Base-by-base conservation (phyloP, 2,329 filamentous ascomycete genomes). In the Hypoxylon sp. region DNA sequence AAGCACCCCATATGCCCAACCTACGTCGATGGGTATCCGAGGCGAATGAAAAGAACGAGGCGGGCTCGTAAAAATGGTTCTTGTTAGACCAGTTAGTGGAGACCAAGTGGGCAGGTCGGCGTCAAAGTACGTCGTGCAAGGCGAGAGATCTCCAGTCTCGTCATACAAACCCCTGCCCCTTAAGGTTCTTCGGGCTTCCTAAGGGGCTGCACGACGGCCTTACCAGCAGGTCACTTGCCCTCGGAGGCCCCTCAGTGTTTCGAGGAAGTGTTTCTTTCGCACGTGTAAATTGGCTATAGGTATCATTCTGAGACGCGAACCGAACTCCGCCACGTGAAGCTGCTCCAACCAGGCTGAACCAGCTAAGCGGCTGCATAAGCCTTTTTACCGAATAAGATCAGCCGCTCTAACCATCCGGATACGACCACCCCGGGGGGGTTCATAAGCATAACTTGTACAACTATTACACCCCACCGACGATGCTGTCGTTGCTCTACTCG, bases 301-400 rank as follows among this genome's bases (percentile, higher is more conserved):
- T 38, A 65, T 60, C 21, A 48, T 58, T 19, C 38, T 51, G 65
- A 60, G 57, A 65, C 59, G 68, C 64, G 68, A 67, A 70, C 65
- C 36, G 68, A 48, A 52, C 68, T 65, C 46, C 53, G 68, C 68
- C 68, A 70, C 68, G 68, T 68, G 68, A 70, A 61, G 51, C 52
- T 38, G 45, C 32, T 62, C 68, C 64, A 70, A 65, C 64, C 60
- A 67, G 45, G 61, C 56, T 48, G 60, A 60, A 65, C 68, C 68
- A 70, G 68, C 64, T 68, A 63, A 67, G 64, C 61, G 53, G 58
- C 61, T 55, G 61, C 65, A 70, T 68, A 56, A 63, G 55, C 28
- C 49, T 14, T 49, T 45, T 50, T 19, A 38, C 45, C 68, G 34
- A 70, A 65, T 70, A n/a, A 68, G 53, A 65, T 65, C 41, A 51